phyloP scores from a whole-genome alignment of 306 rosid species.

The Erythrophleum fordii region DNA sequence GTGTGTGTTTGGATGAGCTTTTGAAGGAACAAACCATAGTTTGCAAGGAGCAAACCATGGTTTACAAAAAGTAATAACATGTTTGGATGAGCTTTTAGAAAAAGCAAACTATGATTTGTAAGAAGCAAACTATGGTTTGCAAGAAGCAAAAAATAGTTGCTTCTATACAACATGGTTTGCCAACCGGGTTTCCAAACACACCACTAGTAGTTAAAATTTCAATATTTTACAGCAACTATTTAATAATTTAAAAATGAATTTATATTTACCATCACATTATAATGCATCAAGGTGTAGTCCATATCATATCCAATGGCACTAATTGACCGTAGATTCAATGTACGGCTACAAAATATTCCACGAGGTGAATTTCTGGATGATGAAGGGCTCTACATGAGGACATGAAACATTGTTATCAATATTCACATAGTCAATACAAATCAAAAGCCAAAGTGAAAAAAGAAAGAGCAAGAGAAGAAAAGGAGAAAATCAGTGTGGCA shows the following conservation, averaged over 20 bases:
- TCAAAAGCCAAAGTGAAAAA: slow-evolving; percentile 26
- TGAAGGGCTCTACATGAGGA: slow-evolving; percentile 73
- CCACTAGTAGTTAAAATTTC: slow-evolving; percentile 24
- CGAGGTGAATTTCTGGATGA: slow-evolving; percentile 80
- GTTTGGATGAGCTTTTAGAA: too few relatives aligned
- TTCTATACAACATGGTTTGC: too few relatives aligned
- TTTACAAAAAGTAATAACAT: too few relatives aligned
- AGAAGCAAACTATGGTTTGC: too few relatives aligned
- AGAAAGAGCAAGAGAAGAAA: not conserved
- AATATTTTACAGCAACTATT: not conserved
- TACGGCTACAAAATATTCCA: slow-evolving; percentile 93
- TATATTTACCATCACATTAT: slow-evolving; percentile 80
- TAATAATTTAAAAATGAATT: slow-evolving; percentile 19
- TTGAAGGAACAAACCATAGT: too few relatives aligned
- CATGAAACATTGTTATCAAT: slow-evolving; percentile 19
- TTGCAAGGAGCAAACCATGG: too few relatives aligned
- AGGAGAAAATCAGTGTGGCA: slow-evolving; percentile 9
- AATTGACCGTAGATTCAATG: slow-evolving; percentile 92
- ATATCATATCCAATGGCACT: slow-evolving; percentile 98
- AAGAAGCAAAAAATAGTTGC: too few relatives aligned
- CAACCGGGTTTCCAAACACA: too few relatives aligned
- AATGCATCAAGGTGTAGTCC: slow-evolving; percentile 97
- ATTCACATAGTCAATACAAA: slow-evolving; percentile 28
- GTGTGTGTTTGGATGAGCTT: too few relatives aligned
- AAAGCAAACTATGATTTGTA: too few relatives aligned